Percentiles rank a stretch among this genome's conserved stretches.
These are phyloP conservation scores for Decorospora gaudefroyi DNA, from an alignment of 2,329 filamentous ascomycete species.

Conservation along the genomic window DNA sequence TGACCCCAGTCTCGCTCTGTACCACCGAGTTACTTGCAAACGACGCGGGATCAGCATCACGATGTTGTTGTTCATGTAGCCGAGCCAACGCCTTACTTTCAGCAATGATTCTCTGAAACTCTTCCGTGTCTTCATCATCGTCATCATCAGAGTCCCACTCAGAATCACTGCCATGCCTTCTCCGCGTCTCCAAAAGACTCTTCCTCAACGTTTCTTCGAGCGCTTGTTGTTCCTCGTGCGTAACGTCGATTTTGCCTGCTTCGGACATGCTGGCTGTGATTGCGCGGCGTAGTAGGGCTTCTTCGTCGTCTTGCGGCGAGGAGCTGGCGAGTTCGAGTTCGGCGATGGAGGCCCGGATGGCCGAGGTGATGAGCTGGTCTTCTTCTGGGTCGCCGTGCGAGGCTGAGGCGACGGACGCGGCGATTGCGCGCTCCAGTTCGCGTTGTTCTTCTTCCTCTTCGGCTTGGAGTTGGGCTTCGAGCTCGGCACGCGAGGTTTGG, in stretches of 20 bases:
- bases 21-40: no score
- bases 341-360: constrained; percentile 71
- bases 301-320: constrained; percentile 50
- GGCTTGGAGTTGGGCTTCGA: constrained; percentile 28
- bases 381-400: constrained; percentile 71
- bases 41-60: constrained; percentile 18
- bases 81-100: constrained; percentile 41
- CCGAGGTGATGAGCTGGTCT: constrained; percentile 71
- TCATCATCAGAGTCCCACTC: constrained; percentile 38
- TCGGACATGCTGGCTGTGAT: constrained; percentile 57
- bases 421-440: constrained; percentile 74
- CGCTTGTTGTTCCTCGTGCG: constrained; percentile 46
- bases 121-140: constrained; percentile 45
- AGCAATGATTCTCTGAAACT: constrained; percentile 44
- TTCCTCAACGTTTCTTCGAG: constrained; percentile 53
- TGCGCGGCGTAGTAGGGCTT: constrained; percentile 55
- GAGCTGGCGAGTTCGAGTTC: constrained; percentile 55
- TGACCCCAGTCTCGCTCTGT: constrained; percentile 15
- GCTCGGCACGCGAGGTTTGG: constrained; percentile 13
- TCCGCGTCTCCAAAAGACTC: constrained; percentile 51
- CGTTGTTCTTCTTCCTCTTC: constrained; percentile 54
- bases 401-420: constrained; percentile 64
- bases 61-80: constrained; percentile 29
- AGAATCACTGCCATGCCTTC: constrained; percentile 26
- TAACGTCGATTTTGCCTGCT: constrained; percentile 42